Evolutionary conservation across 2,329 filamentous ascomycete species (phyloP), one percentile per base, ranked within the genome.

Genomic region (Ophidiomyces ophidiicola): DNA sequence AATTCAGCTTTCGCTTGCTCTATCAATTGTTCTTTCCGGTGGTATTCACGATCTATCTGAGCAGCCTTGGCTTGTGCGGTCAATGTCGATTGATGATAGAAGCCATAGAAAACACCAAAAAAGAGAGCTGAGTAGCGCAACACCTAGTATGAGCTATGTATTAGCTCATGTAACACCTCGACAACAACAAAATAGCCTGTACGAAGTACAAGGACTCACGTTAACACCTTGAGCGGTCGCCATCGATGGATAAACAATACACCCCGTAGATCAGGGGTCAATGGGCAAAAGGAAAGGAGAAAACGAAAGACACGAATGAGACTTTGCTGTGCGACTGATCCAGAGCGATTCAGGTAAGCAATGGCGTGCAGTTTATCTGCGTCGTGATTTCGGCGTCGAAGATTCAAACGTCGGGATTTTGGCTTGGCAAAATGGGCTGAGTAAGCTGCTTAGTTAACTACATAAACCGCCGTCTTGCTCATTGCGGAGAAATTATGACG

Each of bases 61-160:
- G 78, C 71, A 46, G 73, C 66, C 67, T 78, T 82, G 58, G 86
- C 77, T 55, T 74, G 65, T 42, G 82, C 65, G 52, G 69, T 79
- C 64, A 98, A 80, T 47, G 76, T 74, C 58, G 80, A 72, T 71
- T 98, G 90, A 71, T 94, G 88, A 66, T 80, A 83, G 71, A 94
- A 78, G 63, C 90, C 90, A 71, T 98, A 98, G 69, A 94, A 80
- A 61, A 96, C 70, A 62, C 90, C 90, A 57, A 85, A 72, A 58
- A 79, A 82, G 52, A 98, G 82, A 61, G 87, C 87, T 59, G 86
- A 88, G 75, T 88, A 98, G 68, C 90, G 87, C 65, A 96, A 76
- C 65, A 98, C 88, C 90, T 98, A 64, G 37, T 54, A 29, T 8
- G 24, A 28, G 24, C 24, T 10, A 28, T 28, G 2, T 10, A 10